These are phyloP conservation scores for Dictyostelium brefeldianum DNA, from an alignment of 78 protist species.

Conservation along the genomic window DNA sequence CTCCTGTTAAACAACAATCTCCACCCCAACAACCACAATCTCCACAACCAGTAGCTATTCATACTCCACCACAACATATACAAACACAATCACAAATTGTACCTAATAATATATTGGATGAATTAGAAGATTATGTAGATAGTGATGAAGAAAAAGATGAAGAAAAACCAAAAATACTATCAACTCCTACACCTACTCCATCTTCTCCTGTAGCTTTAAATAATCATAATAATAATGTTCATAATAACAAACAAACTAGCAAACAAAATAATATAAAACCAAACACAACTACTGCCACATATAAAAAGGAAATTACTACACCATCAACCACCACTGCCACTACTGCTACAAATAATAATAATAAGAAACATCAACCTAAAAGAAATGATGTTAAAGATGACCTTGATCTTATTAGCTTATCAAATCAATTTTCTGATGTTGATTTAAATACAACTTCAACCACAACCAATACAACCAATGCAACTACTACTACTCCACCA, in stretches of 20 bases:
- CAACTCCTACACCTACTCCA: not conserved
- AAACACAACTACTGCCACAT: not conserved
- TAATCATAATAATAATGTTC: not conserved
- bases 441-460: not conserved
- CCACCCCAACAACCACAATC: not conserved
- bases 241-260: not conserved
- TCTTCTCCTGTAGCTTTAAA: not conserved
- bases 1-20: not conserved
- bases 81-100: not conserved
- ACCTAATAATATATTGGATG: not conserved
- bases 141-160: not conserved
- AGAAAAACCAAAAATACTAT: not conserved
- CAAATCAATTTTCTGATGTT: constrained; percentile 29
- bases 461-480: not conserved
- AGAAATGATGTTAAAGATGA: not conserved
- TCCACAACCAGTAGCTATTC: not conserved
- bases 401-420: not conserved
- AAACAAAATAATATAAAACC: not conserved
- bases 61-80: not conserved
- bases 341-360: not conserved
- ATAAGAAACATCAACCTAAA: not conserved
- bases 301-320: not conserved
- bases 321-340: not conserved
- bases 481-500: not conserved
- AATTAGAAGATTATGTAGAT: not conserved